A percentile compares a stretch with the other conserved stretches of the same genome.
These are phyloP conservation scores for Craterostigma plantagineum DNA, from an alignment of 257 asterid genomes.

Conservation along the genomic window DNA sequence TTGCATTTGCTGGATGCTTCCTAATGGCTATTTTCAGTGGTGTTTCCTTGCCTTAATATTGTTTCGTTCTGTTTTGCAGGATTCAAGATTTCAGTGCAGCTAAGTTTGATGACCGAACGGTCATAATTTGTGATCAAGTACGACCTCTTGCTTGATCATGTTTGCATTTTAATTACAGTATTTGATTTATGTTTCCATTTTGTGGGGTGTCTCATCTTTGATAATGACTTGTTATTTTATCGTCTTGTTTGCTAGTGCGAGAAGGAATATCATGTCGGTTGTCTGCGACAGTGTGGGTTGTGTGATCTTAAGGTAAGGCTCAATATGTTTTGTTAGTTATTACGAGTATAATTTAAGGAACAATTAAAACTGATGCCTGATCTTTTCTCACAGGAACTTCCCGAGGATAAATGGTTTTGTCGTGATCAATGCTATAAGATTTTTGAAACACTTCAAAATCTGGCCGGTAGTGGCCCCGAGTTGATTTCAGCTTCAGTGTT, in stretches of 20 bases:
- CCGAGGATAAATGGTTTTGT: constrained; percentile 95
- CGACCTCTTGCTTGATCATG: constrained; percentile 5
- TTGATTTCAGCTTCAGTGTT: constrained; percentile 40
- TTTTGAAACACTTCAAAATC: constrained; percentile 40
- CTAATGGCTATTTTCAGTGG: not conserved
- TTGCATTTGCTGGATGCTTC: not conserved
- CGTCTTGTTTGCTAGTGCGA: constrained; percentile 49
- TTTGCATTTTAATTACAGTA: constrained; percentile 1
- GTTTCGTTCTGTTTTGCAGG: constrained; percentile 23
- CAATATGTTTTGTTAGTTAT: not conserved
- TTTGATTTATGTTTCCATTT: not conserved
- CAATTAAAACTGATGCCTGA: constrained; percentile 2
- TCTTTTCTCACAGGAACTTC: constrained; percentile 61
- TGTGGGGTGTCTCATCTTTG: too few species aligned
- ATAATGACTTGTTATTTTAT: constrained; percentile 5
- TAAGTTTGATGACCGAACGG: constrained; percentile 78
- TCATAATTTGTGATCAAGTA: constrained; percentile 93
- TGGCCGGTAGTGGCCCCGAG: constrained; percentile 42
- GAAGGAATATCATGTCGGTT: constrained; percentile 98
- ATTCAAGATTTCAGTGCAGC: constrained; percentile 89
- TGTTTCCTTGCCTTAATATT: constrained; percentile 5
- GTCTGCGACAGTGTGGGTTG: constrained; percentile 61
- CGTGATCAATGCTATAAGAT: constrained; percentile 61
- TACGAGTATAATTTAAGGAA: too few species aligned
- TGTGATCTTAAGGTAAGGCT: constrained; percentile 77